Base-by-base conservation (phyloP, 202 grass and related monocot species). In the Dendrocalamus latiflorus region DNA sequence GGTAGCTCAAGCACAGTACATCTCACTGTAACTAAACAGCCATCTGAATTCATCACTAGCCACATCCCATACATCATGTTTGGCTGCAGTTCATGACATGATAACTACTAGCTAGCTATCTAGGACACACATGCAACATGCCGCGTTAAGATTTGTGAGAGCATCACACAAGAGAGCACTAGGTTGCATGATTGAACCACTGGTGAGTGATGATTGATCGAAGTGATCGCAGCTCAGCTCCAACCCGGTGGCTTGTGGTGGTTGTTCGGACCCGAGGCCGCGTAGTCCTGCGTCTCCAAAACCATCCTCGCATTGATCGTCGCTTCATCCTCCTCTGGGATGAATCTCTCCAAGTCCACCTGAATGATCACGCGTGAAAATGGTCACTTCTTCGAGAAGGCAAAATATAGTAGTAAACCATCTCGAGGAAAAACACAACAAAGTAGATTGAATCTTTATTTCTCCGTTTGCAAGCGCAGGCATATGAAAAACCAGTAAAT, bases 201-300 rank as follows among this genome's bases (percentile, higher is more conserved):
- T n/a, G n/a, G n/a, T n/a, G n/a, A n/a, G n/a, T n/a, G n/a, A n/a
- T n/a, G 48, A 48, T 14, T 0, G 13, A 48, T 38, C 12, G 0
- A 21, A 30, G 37, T 59, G 71, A 71, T 54, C 16, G 22, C 57
- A 16, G 17, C 50, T 86, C 49, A 89, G 42, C 67, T 82, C 79
- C 74, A 30, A 14, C 83, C 79, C 18, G 88, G 88, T 54, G 88
- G 83, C 43, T 74, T 90, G 79, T 90, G 88, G 44, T 74, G 84
- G 68, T 78, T 68, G 83, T 90, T 90, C 7, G 88, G 68, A 3
- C 60, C 83, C 0, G 83, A 5, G 42, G 83, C 79, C 1, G 28
- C 11, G 33, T 90, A 90, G 51, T 90, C 88, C 25, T 90, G 74
- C 6, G 62, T 78, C 74, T 83, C 83, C 20, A 86, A 71, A 2